A percentile compares a stretch with the other conserved stretches of the same genome.
Conservation (phyloP, 2,329 filamentous ascomycete species). For the Pseudogymnoascus sp. region DNA sequence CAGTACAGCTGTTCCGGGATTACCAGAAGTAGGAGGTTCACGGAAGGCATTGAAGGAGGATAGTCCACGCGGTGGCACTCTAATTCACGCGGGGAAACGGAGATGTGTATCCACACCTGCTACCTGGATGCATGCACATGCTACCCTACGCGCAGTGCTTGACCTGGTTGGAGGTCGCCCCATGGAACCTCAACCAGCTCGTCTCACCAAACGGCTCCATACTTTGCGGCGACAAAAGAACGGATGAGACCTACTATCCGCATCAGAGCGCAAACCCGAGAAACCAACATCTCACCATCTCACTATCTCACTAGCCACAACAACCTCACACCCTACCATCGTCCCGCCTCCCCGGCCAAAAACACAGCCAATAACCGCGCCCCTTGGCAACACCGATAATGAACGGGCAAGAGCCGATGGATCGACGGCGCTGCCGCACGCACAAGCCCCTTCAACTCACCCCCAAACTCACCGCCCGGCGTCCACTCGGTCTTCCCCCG, state of each 20-base stretch:
- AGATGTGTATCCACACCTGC: constrained; percentile 6
- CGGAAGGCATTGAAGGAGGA: background rate
- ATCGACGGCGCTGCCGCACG: constrained; percentile 4
- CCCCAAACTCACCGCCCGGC: background rate
- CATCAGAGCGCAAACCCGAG: background rate
- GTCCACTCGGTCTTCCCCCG: background rate
- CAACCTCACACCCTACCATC: background rate
- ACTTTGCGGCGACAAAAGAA: background rate
- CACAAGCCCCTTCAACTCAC: background rate
- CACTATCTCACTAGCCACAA: background rate
- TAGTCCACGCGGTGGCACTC: constrained; percentile 4
- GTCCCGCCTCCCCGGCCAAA: background rate
- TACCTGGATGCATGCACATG: background rate
- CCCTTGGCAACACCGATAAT: constrained; percentile 2
- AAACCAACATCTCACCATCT: background rate
- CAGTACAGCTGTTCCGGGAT: background rate
- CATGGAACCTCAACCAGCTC: background rate
- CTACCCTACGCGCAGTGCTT: constrained; percentile 10
- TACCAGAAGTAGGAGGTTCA: constrained; percentile 3
- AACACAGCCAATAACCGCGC: background rate
- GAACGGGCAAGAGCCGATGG: constrained; percentile 11
- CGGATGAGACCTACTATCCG: background rate
- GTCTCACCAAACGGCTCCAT: background rate
- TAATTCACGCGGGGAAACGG: constrained; percentile 6
- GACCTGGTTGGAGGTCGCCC: background rate